A percentile compares a stretch with the other conserved stretches of the same genome.
phyloP scores from a whole-genome alignment of 768 basidiomycete genomes.

The Russula compacta region DNA sequence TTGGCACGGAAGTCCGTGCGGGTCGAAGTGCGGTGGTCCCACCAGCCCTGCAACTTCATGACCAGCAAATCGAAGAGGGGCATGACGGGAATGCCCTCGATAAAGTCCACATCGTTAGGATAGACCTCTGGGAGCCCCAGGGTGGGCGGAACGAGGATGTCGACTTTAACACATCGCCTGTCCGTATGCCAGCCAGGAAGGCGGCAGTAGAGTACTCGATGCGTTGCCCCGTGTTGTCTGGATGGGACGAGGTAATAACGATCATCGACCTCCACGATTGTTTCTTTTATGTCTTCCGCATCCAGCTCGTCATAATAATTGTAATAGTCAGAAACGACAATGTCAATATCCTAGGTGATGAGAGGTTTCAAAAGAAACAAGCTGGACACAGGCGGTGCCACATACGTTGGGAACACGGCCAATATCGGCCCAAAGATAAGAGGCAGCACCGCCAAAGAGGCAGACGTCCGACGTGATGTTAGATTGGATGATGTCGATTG shows the following conservation, averaged over 20 bases:
- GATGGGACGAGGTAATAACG: conserved; percentile 6
- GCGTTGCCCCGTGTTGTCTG: background rate
- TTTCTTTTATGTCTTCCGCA: background rate
- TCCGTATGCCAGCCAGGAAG: background rate
- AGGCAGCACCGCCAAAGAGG: conserved; percentile 11
- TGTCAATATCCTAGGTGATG: background rate
- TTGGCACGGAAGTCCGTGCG: background rate
- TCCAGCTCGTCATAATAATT: background rate
- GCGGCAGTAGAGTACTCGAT: background rate
- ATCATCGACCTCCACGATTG: background rate
- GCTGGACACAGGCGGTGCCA: background rate
- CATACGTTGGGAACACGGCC: conserved; percentile 2
- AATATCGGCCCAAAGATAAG: conserved; percentile 1
- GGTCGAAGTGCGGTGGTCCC: background rate
- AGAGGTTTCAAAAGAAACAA: background rate
- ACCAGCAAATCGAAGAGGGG: conserved; percentile 2
- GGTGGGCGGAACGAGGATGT: conserved; percentile 3
- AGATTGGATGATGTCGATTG: background rate
- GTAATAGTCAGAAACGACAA: background rate
- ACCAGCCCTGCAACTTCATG: conserved; percentile 7
- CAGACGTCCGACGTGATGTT: background rate
- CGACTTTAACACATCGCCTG: background rate
- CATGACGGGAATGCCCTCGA: conserved; percentile 5
- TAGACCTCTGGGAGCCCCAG: background rate
- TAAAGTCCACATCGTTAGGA: too few species aligned